phyloP scores from a whole-genome alignment of 2,329 filamentous ascomycete species.

The Penicillium sp. region DNA sequence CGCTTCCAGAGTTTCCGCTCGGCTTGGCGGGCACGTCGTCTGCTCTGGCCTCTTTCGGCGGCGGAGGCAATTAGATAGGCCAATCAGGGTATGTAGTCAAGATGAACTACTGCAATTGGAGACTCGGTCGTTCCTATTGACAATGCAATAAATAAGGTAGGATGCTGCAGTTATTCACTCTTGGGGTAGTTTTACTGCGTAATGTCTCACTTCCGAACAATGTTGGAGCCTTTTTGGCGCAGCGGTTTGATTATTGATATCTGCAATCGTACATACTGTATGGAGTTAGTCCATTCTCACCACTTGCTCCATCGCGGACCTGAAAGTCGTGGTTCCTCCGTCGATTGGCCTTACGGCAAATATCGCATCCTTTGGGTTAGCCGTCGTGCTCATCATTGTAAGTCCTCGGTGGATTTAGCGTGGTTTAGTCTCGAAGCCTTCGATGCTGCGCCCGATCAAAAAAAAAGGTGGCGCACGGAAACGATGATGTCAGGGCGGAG shows the following conservation, averaged over 20 bases:
- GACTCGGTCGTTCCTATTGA: too few species aligned
- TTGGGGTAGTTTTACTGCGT: background rate
- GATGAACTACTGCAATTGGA: background rate
- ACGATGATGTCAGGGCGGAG: conserved; percentile 10
- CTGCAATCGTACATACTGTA: background rate
- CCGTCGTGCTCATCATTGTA: background rate
- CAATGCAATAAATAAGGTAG: too few species aligned
- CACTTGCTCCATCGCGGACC: background rate
- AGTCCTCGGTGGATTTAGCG: background rate
- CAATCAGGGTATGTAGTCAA: background rate
- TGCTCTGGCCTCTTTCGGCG: background rate
- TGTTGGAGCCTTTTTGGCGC: background rate
- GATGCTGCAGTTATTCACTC: too few species aligned
- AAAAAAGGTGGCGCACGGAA: background rate
- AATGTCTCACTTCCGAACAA: background rate
- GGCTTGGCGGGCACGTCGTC: background rate
- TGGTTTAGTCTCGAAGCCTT: background rate
- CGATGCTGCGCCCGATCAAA: background rate
- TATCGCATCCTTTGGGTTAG: background rate
- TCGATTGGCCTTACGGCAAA: background rate
- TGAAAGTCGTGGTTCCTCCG: background rate
- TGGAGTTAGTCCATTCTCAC: background rate
- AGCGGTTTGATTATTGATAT: background rate
- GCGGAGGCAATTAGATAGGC: background rate
- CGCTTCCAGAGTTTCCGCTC: background rate